Base-by-base conservation (phyloP, 2,329 filamentous ascomycete genomes). In the Ascomycota sp. region DNA sequence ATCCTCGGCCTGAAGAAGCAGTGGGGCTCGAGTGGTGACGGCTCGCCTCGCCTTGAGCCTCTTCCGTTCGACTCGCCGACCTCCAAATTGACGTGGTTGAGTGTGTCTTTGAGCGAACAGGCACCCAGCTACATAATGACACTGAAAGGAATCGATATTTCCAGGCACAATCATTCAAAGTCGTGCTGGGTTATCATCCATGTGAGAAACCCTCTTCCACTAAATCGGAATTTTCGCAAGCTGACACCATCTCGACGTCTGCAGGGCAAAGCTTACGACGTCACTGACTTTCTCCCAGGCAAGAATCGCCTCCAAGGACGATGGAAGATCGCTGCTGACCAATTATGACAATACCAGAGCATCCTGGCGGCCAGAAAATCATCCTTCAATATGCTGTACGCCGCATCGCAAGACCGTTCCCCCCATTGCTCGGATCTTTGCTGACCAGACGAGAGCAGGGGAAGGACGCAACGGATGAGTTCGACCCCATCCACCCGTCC, bases 141-240 rank as follows among this genome's bases (percentile, higher is more conserved):
- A 31, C 47, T 69, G 32, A 63, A 56, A 11, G 65, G 65, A 26
- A 53, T 48, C 30, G 63, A 69, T 31, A 57, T 69, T 33, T 61
- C 63, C 15, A 57, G 82, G 57, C 86, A 95, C 61, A 77, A 77
- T 56, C 75, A 61, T 43, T 66, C 68, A 43, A 71, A 92, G 42
- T 86, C 80, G 30, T 92, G 83, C 57, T 93, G 83, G 83, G 80
- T 92, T 27, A 80, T 92, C 45, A 69, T 91, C 35, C 79, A 91
- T 54, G 79, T 69, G 52, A 37, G 56, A 23, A 7, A 23, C 7
- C 8, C 6, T 10, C 20, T 1, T 4, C 15, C 10, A 23, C 22
- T 10, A 24, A 10, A 9, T 4, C 12, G 26, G 15, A 19, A 19
- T 11, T 27, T 17, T 15, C 26, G 19, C 10, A 27, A 15, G 24